A percentile compares a stretch with the other conserved stretches of the same genome.
Conservation (phyloP, 345 rosid genomes). For the Turritis glabra region DNA sequence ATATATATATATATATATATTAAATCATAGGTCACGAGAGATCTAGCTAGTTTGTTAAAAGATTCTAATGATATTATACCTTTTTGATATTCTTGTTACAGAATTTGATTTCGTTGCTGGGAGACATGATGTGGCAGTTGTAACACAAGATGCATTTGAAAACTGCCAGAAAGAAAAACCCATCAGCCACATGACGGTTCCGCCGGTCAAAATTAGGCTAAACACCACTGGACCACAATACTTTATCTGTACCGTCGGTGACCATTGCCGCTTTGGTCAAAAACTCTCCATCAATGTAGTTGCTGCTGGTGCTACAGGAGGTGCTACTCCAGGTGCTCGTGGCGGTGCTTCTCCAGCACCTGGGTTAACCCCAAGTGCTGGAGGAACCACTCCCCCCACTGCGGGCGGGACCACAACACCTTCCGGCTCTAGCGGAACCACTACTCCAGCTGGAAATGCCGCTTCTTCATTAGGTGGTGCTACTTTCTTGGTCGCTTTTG, state of each 20-base stretch:
- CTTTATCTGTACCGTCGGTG: conserved; percentile 47
- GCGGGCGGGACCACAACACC: conserved; percentile 30
- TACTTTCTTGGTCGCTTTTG: conserved; percentile 24
- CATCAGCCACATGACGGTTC: conserved; percentile 1
- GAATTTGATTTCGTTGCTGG: conserved; percentile 56
- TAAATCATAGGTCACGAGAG: background rate
- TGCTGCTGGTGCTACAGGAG: conserved; percentile 29
- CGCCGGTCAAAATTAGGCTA: conserved; percentile 50
- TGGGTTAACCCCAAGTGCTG: background rate
- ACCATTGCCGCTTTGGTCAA: conserved; percentile 53
- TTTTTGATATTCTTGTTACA: conserved; percentile 17
- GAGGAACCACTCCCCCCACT: conserved; percentile 23
- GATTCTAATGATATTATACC: background rate
- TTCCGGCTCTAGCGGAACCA: conserved; percentile 21
- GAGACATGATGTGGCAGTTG: conserved; percentile 55
- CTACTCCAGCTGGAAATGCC: conserved; percentile 26
- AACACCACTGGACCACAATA: conserved; percentile 47
- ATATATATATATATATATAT: background rate
- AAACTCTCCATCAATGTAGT: conserved; percentile 48
- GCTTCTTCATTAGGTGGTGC: conserved; percentile 31
- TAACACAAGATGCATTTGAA: conserved; percentile 44
- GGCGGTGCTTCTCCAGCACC: conserved; percentile 2
- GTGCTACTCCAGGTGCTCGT: conserved; percentile 2
- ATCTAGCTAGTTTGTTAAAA: background rate
- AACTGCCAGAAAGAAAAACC: conserved; percentile 43